Percentiles rank a stretch among this genome's conserved stretches.
phyloP scores from a whole-genome alignment of 768 basidiomycete species.

The Podaxis sp. region DNA sequence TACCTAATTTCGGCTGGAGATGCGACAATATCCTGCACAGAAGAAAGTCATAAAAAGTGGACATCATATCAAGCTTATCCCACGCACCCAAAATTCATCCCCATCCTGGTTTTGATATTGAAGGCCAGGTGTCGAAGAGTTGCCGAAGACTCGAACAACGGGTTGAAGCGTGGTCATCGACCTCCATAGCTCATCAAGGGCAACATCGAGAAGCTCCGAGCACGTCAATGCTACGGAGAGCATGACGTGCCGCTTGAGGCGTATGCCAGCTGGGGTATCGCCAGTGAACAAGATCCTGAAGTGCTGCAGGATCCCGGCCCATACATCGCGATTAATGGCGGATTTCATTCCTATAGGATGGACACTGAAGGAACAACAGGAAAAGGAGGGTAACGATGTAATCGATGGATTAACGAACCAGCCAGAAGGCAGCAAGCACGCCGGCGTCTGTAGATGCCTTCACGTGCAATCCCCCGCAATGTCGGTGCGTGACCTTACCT shows the following conservation, averaged over 20 bases:
- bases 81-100: not conserved
- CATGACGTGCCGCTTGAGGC: not conserved
- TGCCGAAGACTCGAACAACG: not conserved
- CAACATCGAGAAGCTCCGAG: not conserved
- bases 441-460: too few species aligned
- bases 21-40: not conserved
- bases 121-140: not conserved
- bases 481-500: too few species aligned
- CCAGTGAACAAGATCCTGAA: not conserved
- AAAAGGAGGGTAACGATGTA: too few species aligned
- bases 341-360: not conserved
- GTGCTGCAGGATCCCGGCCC: not conserved
- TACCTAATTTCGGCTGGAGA: not conserved
- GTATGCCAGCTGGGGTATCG: not conserved
- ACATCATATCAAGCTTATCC: not conserved
- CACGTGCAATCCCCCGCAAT: too few species aligned
- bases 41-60: not conserved
- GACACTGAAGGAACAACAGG: too few species aligned
- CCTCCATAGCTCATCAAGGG: constrained; percentile 3
- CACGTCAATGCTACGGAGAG: not conserved
- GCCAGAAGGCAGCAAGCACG: too few species aligned
- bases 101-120: not conserved
- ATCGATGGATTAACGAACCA: too few species aligned
- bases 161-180: constrained; percentile 1
- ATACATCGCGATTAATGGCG: not conserved